A percentile compares a stretch with the other conserved stretches of the same genome.
Conservation (phyloP, 1,284 basidiomycete species). For the Ustilago trichophora region DNA sequence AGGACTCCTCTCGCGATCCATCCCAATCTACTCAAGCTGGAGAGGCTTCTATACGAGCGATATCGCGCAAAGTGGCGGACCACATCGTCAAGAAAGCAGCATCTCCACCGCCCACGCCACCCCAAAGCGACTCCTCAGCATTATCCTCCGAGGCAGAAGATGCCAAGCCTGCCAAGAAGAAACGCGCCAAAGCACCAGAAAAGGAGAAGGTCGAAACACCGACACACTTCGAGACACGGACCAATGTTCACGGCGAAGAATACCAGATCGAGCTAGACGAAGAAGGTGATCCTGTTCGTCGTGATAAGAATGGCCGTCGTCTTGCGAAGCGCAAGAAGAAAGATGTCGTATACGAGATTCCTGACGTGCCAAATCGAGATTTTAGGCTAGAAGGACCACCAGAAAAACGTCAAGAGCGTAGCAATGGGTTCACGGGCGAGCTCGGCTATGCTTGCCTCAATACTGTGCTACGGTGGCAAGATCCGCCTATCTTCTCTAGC, state of each 20-base stretch:
- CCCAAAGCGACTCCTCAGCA: conserved; percentile 14
- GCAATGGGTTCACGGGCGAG: conserved; percentile 39
- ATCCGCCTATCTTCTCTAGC: conserved; percentile 79
- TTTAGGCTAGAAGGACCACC: conserved; percentile 50
- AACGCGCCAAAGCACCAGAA: conserved; percentile 22
- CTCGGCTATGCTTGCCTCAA: conserved; percentile 82
- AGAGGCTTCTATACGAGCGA: conserved; percentile 3
- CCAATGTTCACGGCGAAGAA: conserved; percentile 44
- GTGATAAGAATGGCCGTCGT: conserved; percentile 67
- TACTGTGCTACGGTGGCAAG: conserved; percentile 78
- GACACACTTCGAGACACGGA: conserved; percentile 33
- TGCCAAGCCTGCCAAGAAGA: conserved; percentile 11
- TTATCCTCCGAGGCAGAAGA: conserved; percentile 19
- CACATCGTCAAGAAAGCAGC: conserved; percentile 14
- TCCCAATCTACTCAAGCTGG: not conserved
- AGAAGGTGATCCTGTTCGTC: conserved; percentile 55
- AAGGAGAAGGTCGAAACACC: conserved; percentile 33
- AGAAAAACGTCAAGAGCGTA: conserved; percentile 31
- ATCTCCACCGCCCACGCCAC: conserved; percentile 19
- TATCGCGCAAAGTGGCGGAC: conserved; percentile 17
- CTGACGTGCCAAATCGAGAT: conserved; percentile 67
- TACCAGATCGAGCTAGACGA: conserved; percentile 47
- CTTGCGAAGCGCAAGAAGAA: conserved; percentile 71
- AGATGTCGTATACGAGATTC: conserved; percentile 76
- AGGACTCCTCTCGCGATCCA: not conserved